Evolutionary conservation across 306 rosid species (phyloP), one percentile per base, ranked within the genome.

Genomic region (Senna tora): DNA sequence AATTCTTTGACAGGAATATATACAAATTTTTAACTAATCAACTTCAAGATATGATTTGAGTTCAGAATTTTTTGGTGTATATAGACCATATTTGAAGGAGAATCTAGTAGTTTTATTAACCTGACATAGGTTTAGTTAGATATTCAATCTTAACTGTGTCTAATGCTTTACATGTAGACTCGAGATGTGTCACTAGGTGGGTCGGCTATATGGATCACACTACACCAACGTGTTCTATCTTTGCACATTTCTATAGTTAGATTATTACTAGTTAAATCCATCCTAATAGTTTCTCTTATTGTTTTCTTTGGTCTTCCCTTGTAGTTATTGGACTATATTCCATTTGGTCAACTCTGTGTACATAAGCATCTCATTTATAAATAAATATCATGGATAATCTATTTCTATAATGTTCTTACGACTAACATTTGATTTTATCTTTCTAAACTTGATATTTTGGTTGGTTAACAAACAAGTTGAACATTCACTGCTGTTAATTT

Each of bases 381-480:
- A n/a, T 55, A 20, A 33, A 20, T 70, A 49, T 69, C 47, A 25
- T 38, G 32, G 20, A n/a, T 16, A 36, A 41, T 68, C 3, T 22
- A 16, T 41, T n/a, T 36, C 33, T 47, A 12, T 41, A 12, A 70
- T 77, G 42, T 62, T 62, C 59, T n/a, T n/a, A n/a, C n/a, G n/a
- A n/a, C n/a, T 53, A 32, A 70, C 33, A 25, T 39, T 62, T 73
- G 16, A 71, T 30, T 59, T 67, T 67, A 54, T 77, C 32, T 20
- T 79, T 51, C 25, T 38, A 45, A 61, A 71, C 19, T 60, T 74
- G 57, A 58, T 42, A 28, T 61, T 54, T 41, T 56, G 32, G 65
- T 46, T 63, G 61, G 54, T 57, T 33, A 56, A 53, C 56, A 9
- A 41, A 65, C 39, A 78, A 53, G 52, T 67, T 70, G 65, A 56